Conservation (phyloP, 148 eudicot genomes). For the Arbutus unedo region DNA sequence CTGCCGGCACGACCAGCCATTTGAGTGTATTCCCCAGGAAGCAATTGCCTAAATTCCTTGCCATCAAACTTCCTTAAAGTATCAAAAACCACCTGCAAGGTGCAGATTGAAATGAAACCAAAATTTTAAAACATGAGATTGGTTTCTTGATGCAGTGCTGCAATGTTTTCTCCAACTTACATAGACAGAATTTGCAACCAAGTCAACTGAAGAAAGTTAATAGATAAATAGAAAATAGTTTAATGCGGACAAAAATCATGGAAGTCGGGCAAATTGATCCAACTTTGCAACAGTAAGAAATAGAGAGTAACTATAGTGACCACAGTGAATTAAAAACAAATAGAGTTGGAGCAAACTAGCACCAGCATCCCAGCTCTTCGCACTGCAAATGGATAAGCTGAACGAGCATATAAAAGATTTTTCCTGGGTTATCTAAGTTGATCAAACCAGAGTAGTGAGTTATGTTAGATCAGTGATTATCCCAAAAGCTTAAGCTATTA, state of each 20-base stretch:
- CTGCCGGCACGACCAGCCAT: conserved; percentile 99
- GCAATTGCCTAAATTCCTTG: conserved; percentile 85
- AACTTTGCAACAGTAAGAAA: neutral
- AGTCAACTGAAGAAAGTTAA: neutral
- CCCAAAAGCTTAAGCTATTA: neutral
- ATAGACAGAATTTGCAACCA: neutral
- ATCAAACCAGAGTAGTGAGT: neutral
- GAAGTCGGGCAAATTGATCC: neutral
- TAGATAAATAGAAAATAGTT: neutral
- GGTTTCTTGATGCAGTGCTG: conserved; percentile 1
- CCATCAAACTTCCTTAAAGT: conserved; percentile 94
- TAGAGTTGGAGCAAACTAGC: neutral
- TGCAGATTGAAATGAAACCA: conserved; percentile 11
- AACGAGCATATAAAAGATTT: neutral
- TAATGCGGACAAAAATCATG: neutral
- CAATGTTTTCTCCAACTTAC: neutral
- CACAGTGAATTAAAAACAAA: neutral
- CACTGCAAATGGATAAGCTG: neutral
- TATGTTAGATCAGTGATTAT: neutral
- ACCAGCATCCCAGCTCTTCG: neutral
- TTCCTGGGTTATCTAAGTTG: neutral
- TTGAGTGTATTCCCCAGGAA: conserved; percentile 99
- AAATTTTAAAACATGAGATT: neutral
- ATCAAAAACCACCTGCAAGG: conserved; percentile 90
- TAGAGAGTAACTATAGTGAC: neutral